Evolutionary conservation across 345 rosid species (phyloP), one percentile per base, ranked within the genome.

Genomic region (Aquilaria sinensis): DNA sequence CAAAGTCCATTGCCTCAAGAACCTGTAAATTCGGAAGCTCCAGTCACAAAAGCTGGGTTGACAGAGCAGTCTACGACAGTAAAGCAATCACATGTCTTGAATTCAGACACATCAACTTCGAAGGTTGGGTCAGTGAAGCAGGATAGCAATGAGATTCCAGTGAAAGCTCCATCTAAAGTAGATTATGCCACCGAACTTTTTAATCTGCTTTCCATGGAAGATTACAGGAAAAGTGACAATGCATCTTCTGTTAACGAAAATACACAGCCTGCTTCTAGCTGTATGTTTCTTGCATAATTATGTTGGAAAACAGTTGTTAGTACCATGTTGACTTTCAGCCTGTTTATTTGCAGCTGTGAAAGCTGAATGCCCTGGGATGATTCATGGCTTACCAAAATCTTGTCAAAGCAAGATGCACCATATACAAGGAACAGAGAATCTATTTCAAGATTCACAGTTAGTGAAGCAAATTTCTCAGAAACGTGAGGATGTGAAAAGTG

Each of bases 161-260:
- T 45, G 12, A 64, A 47, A 12, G 10, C 63, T 45, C 80, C 75
- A 43, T 56, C 67, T 47, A 81, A 81, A 75, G 77, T 84, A 51
- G 90, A 84, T 67, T 84, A 87, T 64, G 84, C 85, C 12, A 82
- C 88, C 10, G 85, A 84, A 55, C 90, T 84, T 68, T 84, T 84
- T 71, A 79, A 81, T 57, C 53, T 87, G 80, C 83, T 87, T 55
- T 71, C 69, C 70, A 54, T 76, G 77, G 86, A 81, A 14, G 72
- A 77, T 73, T 67, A 80, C 3, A 67, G 71, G 34, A 75, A 65
- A 69, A 80, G 65, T 32, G 62, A 31, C 57, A 65, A 66, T 14
- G 67, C 65, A 50, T 12, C 50, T 58, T 56, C 70, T 32, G 45
- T 60, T 16, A 54, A 56, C 51, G 62, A 56, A 32, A 61, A 43